Conservation (phyloP, 176 grass and related monocot genomes). For the Chrysopogon serrulatus region DNA sequence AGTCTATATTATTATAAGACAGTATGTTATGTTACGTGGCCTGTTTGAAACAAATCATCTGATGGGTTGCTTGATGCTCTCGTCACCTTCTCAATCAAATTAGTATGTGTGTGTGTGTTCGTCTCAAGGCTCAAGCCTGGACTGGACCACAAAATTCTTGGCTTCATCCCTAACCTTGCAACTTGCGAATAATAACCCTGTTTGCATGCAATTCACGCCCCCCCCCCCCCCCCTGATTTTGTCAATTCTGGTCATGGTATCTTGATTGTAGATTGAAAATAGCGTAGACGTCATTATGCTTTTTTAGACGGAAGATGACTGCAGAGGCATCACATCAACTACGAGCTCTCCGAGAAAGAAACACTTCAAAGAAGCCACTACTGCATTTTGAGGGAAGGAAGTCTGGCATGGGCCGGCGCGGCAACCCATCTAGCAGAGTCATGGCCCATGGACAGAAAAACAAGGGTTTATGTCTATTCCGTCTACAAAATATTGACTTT, state of each 20-base stretch:
- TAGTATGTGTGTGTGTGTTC: background rate
- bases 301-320: background rate
- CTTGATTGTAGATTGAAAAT: background rate
- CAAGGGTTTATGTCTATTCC: too few relatives aligned
- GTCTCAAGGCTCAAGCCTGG: background rate
- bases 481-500: too few relatives aligned
- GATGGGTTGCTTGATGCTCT: conserved; percentile 8
- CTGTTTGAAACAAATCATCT: background rate
- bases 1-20: too few relatives aligned
- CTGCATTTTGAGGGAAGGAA: too few relatives aligned
- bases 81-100: background rate
- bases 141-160: background rate
- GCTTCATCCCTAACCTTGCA: background rate
- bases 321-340: too few relatives aligned
- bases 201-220: too few relatives aligned
- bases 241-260: background rate
- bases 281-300: background rate
- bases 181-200: background rate
- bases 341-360: too few relatives aligned
- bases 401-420: too few relatives aligned
- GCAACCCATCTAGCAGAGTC: too few relatives aligned
- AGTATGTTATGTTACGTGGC: background rate
- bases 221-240: too few relatives aligned
- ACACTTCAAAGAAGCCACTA: too few relatives aligned
- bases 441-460: too few relatives aligned